Percentiles rank a stretch among this genome's conserved stretches.
Conservation (phyloP, 2,329 filamentous ascomycete species). For the Colletotrichum sp. region DNA sequence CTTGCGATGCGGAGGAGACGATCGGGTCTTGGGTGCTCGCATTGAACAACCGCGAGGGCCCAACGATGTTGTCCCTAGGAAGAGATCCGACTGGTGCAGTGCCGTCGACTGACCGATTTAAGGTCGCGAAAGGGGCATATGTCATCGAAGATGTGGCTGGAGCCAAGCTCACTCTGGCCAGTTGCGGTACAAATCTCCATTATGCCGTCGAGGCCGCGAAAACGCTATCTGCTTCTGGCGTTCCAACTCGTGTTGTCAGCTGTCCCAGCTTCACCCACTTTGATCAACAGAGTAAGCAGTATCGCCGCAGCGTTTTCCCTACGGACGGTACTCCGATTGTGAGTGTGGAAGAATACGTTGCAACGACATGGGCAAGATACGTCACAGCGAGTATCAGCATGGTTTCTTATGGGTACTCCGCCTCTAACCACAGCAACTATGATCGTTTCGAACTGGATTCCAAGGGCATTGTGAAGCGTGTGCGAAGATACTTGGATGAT, state of each 20-base stretch:
- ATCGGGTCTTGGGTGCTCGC: conserved; percentile 46
- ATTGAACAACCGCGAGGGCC: background rate
- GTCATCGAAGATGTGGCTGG: conserved; percentile 31
- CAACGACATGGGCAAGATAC: conserved; percentile 54
- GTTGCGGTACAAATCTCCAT: conserved; percentile 23
- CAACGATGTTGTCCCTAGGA: conserved; percentile 40
- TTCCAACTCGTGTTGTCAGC: background rate
- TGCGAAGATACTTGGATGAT: conserved; percentile 24
- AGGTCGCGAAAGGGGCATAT: conserved; percentile 35
- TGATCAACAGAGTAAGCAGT: conserved; percentile 14
- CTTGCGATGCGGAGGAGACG: conserved; percentile 57
- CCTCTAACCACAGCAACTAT: conserved; percentile 51
- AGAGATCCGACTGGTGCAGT: conserved; percentile 36
- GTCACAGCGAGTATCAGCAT: conserved; percentile 43
- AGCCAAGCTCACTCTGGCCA: conserved; percentile 5
- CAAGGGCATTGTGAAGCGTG: conserved; percentile 39
- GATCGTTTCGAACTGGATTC: conserved; percentile 50
- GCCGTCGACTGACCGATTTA: conserved; percentile 27
- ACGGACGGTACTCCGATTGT: conserved; percentile 29
- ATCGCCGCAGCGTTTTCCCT: conserved; percentile 39
- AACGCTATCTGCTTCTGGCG: background rate
- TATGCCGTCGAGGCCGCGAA: conserved; percentile 45
- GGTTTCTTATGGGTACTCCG: conserved; percentile 50
- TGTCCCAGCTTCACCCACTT: conserved; percentile 20
- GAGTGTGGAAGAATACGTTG: conserved; percentile 53